phyloP scores from a whole-genome alignment of 805 yeast genomes.

The Sugiyamaella lignohabitans region DNA sequence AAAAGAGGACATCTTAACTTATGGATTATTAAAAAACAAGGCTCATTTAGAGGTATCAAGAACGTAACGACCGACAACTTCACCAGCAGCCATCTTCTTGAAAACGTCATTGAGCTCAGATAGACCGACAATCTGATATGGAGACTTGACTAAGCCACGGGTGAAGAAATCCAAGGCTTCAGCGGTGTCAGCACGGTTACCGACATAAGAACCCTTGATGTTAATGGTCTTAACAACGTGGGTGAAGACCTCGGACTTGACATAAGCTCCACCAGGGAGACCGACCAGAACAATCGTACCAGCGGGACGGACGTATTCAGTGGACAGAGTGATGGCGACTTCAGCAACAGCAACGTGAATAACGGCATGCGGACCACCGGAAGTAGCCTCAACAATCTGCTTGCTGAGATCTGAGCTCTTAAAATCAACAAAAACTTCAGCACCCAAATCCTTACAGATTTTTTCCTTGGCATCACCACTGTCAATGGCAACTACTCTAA shows the following conservation, averaged over 20 bases:
- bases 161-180: conserved; percentile 72
- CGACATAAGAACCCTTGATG: conserved; percentile 80
- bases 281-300: conserved; percentile 73
- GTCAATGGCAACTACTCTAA: conserved; percentile 64
- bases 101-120: conserved; percentile 63
- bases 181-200: conserved; percentile 80
- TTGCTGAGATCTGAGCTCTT: conserved; percentile 42
- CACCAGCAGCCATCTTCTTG: conserved; percentile 74
- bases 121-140: conserved; percentile 69
- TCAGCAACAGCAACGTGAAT: conserved; percentile 71
- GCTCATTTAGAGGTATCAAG: conserved; percentile 63
- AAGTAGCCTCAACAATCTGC: conserved; percentile 50
- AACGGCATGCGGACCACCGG: conserved; percentile 73
- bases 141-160: conserved; percentile 66
- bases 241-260: conserved; percentile 61
- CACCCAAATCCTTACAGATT: conserved; percentile 54
- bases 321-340: conserved; percentile 56
- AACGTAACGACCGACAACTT: conserved; percentile 83
- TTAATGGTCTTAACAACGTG: conserved; percentile 67
- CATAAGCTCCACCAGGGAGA: conserved; percentile 73
- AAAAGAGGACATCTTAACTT: no score
- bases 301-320: conserved; percentile 53
- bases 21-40: no score
- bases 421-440: conserved; percentile 59
- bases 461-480: conserved; percentile 59